Evolutionary conservation across 2,329 filamentous ascomycete genomes (phyloP).

Genomic region (Cladosporium phlei): DNA sequence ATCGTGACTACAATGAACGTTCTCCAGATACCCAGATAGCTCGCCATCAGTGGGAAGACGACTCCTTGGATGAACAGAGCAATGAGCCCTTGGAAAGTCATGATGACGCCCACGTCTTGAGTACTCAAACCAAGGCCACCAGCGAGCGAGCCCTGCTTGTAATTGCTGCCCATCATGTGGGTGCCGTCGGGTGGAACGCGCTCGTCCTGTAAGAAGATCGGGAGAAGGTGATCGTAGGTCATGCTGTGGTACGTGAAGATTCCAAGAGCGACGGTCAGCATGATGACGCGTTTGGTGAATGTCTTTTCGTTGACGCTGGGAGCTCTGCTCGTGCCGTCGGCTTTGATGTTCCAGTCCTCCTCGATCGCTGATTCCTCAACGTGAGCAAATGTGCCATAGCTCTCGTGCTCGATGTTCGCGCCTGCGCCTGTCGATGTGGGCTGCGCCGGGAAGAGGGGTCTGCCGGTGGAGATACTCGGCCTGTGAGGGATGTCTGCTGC

Average conservation of each 20-base stretch:
- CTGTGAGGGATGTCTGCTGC: slow-evolving; percentile 25
- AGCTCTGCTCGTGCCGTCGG: slow-evolving; percentile 40
- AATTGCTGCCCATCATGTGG: slow-evolving; percentile 24
- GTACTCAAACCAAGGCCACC: slow-evolving; percentile 64
- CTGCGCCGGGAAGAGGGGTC: slow-evolving; percentile 3
- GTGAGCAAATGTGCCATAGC: slow-evolving; percentile 35
- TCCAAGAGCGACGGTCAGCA: slow-evolving; percentile 74
- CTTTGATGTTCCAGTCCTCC: slow-evolving; percentile 47
- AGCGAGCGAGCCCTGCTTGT: slow-evolving; percentile 33
- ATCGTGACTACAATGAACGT: slow-evolving; percentile 62
- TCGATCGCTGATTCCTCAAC: slow-evolving; percentile 52
- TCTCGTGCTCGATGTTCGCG: slow-evolving; percentile 69
- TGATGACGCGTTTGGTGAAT: slow-evolving; percentile 62
- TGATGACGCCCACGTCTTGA: slow-evolving; percentile 63
- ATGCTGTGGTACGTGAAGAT: slow-evolving; percentile 95
- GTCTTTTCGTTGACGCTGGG: slow-evolving; percentile 40
- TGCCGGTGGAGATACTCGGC: slow-evolving; percentile 17
- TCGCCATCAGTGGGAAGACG: slow-evolving; percentile 62
- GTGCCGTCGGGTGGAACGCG: slow-evolving; percentile 42
- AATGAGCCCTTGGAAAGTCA: slow-evolving; percentile 66
- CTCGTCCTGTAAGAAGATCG: slow-evolving; percentile 86
- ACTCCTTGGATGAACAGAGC: slow-evolving; percentile 69
- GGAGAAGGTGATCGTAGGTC: slow-evolving; percentile 87
- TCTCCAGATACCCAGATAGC: slow-evolving; percentile 62
- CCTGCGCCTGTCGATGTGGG: slow-evolving; percentile 60